Base-by-base conservation (phyloP, 805 yeast species). In the Barnettozyma wickerhamii region DNA sequence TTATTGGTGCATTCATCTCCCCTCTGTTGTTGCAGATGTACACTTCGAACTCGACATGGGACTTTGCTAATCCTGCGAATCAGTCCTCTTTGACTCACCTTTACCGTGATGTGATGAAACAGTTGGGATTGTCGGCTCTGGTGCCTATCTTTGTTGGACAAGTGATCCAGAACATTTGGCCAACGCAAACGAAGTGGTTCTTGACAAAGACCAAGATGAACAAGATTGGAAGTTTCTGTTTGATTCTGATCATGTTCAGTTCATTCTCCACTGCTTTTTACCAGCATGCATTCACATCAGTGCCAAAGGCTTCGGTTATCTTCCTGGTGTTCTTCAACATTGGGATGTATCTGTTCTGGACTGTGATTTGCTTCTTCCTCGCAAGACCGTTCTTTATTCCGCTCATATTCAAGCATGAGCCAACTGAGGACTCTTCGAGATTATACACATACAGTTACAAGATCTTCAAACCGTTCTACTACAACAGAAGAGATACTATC, bases 141-240 rank as follows among this genome's bases (percentile, higher is more conserved):
- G 77, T 88, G 9, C 96, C 96, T 0, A 60, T 87, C 17, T 81
- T 84, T 57, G 89, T 88, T n/a, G 96, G 96, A 1, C 96, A 89
- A 61, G 78, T 82, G 10, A 53, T 84, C 14, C 95, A 86, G 58
- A 81, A 84, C 54, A 24, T 84, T 3, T 73, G 76, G 43, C 89
- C 93, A 0, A 71, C 68, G 36, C 81, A 80, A 56, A 75, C 77
- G 3, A 74, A 78, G 50, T 79, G 81, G 79, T 64, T 70, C 24
- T 59, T 79, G 30, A 63, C 74, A 3, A 79, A 73, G 10, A 78
- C 80, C 56, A 73, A 71, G 47, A 64, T 87, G 43, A 72, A 71
- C 51, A 87, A 89, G 59, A 78, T 89, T 29, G 91, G 95, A 2
- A 74, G 89, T 1, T 75, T 86, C 54, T 84, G 87, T 81, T 74